Evolutionary conservation across 257 asterid genomes (phyloP).

Genomic region (Ehretia macrophylla): DNA sequence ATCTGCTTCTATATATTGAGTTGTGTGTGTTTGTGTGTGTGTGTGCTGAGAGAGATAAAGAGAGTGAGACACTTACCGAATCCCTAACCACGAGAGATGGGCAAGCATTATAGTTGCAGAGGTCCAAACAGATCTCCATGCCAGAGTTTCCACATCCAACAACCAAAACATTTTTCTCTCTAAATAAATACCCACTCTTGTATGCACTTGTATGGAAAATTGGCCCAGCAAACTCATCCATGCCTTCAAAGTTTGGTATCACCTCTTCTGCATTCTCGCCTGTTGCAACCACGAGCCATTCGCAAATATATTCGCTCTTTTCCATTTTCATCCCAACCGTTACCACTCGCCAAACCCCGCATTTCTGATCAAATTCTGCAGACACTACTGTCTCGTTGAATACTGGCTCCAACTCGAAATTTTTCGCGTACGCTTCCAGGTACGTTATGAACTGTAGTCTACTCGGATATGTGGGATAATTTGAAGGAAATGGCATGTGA

Average conservation of each 20-base stretch:
- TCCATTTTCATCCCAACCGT: constrained; percentile 12
- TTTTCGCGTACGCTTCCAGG: constrained; percentile 43
- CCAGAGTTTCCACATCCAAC: constrained; percentile 53
- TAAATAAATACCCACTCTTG: constrained; percentile 26
- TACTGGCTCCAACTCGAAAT: constrained; percentile 46
- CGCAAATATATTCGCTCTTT: constrained; percentile 35
- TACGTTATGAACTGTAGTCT: constrained; percentile 52
- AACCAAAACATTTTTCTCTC: constrained; percentile 35
- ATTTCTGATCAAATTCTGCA: constrained; percentile 35
- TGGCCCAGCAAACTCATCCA: constrained; percentile 27
- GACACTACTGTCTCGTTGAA: constrained; percentile 35
- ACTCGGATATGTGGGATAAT: constrained; percentile 55
- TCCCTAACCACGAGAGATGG: constrained; percentile 41
- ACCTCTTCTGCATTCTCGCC: constrained; percentile 46
- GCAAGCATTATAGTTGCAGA: constrained; percentile 30
- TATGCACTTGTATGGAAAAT: constrained; percentile 31
- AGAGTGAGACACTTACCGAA: constrained; percentile 28
- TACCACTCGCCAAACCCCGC: constrained; percentile 42
- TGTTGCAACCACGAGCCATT: constrained; percentile 44
- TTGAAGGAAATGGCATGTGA: constrained; percentile 47
- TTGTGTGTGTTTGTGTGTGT: too few species aligned
- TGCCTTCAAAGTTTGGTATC: constrained; percentile 30
- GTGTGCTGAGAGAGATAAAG: background rate
- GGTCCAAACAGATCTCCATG: constrained; percentile 49
- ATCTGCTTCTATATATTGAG: too few species aligned